These are phyloP conservation scores for Malbranchea zuffiana DNA, from an alignment of 2,329 filamentous ascomycete genomes.

Conservation along the genomic window DNA sequence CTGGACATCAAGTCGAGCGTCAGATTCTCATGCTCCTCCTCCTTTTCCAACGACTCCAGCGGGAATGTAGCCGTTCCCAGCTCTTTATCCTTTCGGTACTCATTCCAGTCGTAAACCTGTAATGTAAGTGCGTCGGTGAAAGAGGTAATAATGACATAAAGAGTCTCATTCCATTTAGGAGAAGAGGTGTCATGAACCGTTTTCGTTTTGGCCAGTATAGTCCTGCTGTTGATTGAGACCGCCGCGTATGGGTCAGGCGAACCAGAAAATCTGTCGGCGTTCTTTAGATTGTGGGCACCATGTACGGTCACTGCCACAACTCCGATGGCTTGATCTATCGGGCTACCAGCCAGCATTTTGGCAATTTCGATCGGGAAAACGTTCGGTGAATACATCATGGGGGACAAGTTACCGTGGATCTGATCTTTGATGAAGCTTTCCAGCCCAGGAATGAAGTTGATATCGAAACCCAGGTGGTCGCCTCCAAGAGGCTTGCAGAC, in stretches of 20 bases:
- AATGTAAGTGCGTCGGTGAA: conserved; percentile 80
- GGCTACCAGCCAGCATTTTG: conserved; percentile 90
- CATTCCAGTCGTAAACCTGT: conserved; percentile 83
- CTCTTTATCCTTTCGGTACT: conserved; percentile 92
- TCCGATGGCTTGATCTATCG: conserved; percentile 91
- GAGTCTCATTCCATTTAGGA: conserved; percentile 91
- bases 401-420: conserved; percentile 83
- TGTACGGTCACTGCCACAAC: conserved; percentile 87
- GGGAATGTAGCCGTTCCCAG: conserved; percentile 77
- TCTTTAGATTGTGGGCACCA: conserved; percentile 84
- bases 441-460: conserved; percentile 95
- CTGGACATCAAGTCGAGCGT: conserved; percentile 73
- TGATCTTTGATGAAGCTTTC: conserved; percentile 91
- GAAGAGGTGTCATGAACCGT: conserved; percentile 71
- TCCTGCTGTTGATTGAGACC: conserved; percentile 72
- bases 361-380: conserved; percentile 98
- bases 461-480: conserved; percentile 91
- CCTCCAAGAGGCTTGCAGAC: conserved; percentile 96
- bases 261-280: conserved; percentile 84
- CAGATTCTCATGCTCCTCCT: conserved; percentile 71
- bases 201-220: conserved; percentile 79
- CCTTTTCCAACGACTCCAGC: conserved; percentile 68
- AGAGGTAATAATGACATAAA: conserved; percentile 88
- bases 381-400: conserved; percentile 97
- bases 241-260: conserved; percentile 83